Percentiles rank a stretch among this genome's conserved stretches.
Conservation (phyloP, 2,329 filamentous ascomycete genomes). For the Alternaria tenuissima region DNA sequence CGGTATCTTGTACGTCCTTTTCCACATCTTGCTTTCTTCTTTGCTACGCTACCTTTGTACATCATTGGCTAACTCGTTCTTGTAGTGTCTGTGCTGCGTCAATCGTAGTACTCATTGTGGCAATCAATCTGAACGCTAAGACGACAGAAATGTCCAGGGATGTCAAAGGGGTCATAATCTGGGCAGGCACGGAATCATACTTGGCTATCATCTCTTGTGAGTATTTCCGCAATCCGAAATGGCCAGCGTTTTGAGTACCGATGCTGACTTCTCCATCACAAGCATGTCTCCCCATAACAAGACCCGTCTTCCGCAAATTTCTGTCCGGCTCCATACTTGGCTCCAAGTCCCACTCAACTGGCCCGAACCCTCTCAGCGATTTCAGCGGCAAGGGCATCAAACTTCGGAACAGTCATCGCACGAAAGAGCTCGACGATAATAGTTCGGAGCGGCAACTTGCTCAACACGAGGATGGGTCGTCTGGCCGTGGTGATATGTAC, state of each 20-base stretch:
- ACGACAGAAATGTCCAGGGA: background rate
- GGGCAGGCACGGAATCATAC: background rate
- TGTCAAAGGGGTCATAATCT: background rate
- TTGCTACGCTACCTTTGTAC: background rate
- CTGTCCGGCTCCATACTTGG: background rate
- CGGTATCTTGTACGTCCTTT: constrained; percentile 2
- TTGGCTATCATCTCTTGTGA: background rate
- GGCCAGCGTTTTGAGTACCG: background rate
- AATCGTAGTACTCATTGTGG: background rate
- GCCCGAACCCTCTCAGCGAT: background rate
- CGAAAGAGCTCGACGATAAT: background rate
- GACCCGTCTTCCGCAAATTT: background rate
- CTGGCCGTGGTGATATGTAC: background rate
- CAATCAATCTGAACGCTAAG: background rate
- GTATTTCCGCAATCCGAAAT: background rate
- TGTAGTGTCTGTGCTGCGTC: background rate
- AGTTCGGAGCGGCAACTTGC: background rate
- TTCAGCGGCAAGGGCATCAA: background rate
- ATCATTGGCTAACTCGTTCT: background rate
- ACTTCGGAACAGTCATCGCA: background rate
- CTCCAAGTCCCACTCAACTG: background rate
- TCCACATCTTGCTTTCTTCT: background rate
- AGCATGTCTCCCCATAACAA: background rate
- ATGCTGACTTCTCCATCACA: background rate
- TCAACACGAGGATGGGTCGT: background rate